phyloP scores from a whole-genome alignment of 2,329 filamentous ascomycete species.

The Penicillium crustosum region DNA sequence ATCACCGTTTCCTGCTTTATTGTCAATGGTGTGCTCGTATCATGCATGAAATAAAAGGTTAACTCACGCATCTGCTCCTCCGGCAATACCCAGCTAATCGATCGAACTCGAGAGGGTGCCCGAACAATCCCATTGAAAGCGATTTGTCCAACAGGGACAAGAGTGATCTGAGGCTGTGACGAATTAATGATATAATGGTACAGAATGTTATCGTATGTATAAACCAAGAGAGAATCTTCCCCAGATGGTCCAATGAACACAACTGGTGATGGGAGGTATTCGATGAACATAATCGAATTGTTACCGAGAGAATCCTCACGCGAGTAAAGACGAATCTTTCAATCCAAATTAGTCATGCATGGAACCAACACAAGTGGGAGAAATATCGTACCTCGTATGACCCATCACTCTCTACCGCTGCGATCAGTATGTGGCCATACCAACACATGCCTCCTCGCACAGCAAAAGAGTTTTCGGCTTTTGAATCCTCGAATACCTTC shows the following conservation, averaged over 20 bases:
- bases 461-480: constrained; percentile 83
- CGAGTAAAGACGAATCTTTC: constrained; percentile 80
- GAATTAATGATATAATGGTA: constrained; percentile 90
- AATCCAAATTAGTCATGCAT: constrained; percentile 16
- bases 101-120: constrained; percentile 86
- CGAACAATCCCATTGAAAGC: constrained; percentile 95
- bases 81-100: constrained; percentile 92
- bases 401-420: constrained; percentile 82
- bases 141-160: constrained; percentile 96
- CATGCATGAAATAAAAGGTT: background rate
- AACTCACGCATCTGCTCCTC: constrained; percentile 75
- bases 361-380: background rate
- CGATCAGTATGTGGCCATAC: constrained; percentile 93
- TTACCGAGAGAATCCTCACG: constrained; percentile 77
- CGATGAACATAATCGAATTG: constrained; percentile 70
- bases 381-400: constrained; percentile 64
- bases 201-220: constrained; percentile 93
- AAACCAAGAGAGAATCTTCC: constrained; percentile 91
- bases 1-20: constrained; percentile 68
- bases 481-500: constrained; percentile 85
- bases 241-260: constrained; percentile 86
- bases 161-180: constrained; percentile 66
- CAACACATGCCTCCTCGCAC: constrained; percentile 97
- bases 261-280: constrained; percentile 79
- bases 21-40: constrained; percentile 14